Evolutionary conservation across 257 asterid genomes (phyloP).

Genomic region (Rauvolfia tetraphylla): DNA sequence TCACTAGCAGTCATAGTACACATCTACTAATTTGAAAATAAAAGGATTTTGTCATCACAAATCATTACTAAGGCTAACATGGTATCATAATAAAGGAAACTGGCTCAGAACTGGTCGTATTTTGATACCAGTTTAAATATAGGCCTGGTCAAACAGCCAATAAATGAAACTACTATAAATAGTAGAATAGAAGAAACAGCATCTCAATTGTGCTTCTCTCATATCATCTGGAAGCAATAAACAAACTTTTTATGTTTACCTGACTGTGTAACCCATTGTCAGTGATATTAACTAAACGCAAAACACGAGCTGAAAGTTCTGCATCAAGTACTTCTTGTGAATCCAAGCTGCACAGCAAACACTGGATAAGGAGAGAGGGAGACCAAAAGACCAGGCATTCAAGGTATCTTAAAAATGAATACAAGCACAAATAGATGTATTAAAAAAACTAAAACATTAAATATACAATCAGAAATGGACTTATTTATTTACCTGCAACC

Average conservation of each 20-base stretch:
- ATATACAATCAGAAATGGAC: neutral
- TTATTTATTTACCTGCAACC: constrained; percentile 57
- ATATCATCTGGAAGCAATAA: neutral
- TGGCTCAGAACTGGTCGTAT: neutral
- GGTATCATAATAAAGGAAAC: neutral
- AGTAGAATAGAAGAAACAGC: neutral
- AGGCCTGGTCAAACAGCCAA: neutral
- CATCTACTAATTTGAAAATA: neutral
- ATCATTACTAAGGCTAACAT: neutral
- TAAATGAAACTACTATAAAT: neutral
- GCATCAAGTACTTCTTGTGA: constrained; percentile 95
- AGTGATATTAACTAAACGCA: constrained; percentile 78
- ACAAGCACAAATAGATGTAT: neutral
- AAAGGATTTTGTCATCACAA: neutral
- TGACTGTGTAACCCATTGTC: constrained; percentile 84
- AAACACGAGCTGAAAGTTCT: constrained; percentile 91
- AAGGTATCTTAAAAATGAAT: constrained; percentile 3
- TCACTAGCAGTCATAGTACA: neutral
- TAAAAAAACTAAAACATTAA: neutral
- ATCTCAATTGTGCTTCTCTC: neutral
- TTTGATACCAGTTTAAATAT: neutral
- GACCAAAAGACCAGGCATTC: neutral
- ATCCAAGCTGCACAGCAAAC: constrained; percentile 52
- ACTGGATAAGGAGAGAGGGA: constrained; percentile 13
- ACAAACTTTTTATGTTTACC: constrained; percentile 35